A percentile compares a stretch with the other conserved stretches of the same genome.
These are phyloP conservation scores for Inonotus hispidus DNA, from an alignment of 1,284 basidiomycete species.

Conservation along the genomic window DNA sequence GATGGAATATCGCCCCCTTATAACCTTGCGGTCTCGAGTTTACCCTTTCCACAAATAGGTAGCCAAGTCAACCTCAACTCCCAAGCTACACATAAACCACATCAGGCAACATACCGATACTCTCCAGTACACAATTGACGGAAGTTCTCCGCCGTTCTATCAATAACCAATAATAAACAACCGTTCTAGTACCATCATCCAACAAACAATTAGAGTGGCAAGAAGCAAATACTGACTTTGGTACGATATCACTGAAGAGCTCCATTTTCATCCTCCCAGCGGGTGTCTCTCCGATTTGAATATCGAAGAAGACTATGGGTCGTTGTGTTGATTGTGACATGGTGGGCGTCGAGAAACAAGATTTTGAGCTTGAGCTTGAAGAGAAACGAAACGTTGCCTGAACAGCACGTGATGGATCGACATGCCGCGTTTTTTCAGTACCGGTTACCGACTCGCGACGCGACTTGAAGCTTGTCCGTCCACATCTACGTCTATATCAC, in stretches of 20 bases:
- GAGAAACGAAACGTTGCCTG: no score
- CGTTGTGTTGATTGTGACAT: conserved; percentile 32
- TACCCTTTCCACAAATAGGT: conserved; percentile 42
- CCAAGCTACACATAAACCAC: no score
- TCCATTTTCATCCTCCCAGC: conserved; percentile 96
- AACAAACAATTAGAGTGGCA: not conserved
- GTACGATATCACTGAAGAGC: conserved; percentile 86
- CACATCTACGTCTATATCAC: no score
- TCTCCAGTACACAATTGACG: conserved; percentile 96
- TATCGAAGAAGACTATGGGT: conserved; percentile 95
- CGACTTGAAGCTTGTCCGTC: not conserved
- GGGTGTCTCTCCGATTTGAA: conserved; percentile 92
- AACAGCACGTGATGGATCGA: no score
- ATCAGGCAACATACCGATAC: conserved; percentile 54
- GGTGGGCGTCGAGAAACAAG: no score
- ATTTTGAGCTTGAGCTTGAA: no score
- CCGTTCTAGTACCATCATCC: not conserved
- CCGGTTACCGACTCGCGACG: no score
- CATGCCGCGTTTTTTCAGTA: no score
- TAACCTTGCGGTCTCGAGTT: conserved; percentile 86
- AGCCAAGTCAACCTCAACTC: not conserved
- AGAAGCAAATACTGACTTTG: conserved; percentile 49
- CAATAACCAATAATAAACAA: not conserved
- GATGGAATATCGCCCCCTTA: conserved; percentile 86
- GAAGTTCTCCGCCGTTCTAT: conserved; percentile 95